Evolutionary conservation across 2,329 filamentous ascomycete genomes (phyloP).

Genomic region (Purpureocillium lavendulum): DNA sequence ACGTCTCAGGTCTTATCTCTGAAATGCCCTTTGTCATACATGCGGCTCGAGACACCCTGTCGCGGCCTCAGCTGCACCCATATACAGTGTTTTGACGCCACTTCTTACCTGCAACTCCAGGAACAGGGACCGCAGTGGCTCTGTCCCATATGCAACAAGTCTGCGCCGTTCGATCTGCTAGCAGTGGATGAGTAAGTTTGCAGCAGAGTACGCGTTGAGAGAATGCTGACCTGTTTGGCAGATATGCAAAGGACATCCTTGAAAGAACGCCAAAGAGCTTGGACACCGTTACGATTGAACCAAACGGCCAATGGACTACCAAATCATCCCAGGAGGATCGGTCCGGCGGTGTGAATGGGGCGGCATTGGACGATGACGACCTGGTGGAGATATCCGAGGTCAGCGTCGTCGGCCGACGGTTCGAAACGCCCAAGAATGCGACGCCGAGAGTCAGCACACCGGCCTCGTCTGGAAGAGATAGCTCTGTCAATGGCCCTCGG

Average conservation of each 20-base stretch:
- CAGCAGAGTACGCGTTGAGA: background rate
- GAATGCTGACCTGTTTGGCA: conserved; percentile 19
- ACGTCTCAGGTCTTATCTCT: conserved; percentile 84
- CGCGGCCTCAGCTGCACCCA: conserved; percentile 75
- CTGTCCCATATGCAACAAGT: conserved; percentile 89
- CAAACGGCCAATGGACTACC: conserved; percentile 67
- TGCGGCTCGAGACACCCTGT: conserved; percentile 72
- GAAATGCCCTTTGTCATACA: conserved; percentile 85
- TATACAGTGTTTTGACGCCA: conserved; percentile 90
- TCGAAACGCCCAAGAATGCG: conserved; percentile 26
- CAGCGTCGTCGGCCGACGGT: conserved; percentile 22
- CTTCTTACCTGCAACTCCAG: conserved; percentile 85
- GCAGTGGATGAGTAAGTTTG: conserved; percentile 73
- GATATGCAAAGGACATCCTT: conserved; percentile 84
- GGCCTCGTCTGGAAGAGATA: conserved; percentile 25
- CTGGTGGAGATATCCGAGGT: conserved; percentile 41
- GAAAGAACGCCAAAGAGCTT: conserved; percentile 59
- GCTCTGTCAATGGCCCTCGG: conserved; percentile 26
- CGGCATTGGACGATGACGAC: conserved; percentile 34
- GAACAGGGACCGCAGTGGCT: conserved; percentile 95
- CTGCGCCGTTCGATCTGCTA: conserved; percentile 70
- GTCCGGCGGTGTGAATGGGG: conserved; percentile 16
- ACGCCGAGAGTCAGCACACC: conserved; percentile 29
- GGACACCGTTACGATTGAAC: conserved; percentile 86
- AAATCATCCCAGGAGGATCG: conserved; percentile 25